Evolutionary conservation across 768 basidiomycete genomes (phyloP), one percentile per base, ranked within the genome.

Genomic region (Pleurotus platypus): DNA sequence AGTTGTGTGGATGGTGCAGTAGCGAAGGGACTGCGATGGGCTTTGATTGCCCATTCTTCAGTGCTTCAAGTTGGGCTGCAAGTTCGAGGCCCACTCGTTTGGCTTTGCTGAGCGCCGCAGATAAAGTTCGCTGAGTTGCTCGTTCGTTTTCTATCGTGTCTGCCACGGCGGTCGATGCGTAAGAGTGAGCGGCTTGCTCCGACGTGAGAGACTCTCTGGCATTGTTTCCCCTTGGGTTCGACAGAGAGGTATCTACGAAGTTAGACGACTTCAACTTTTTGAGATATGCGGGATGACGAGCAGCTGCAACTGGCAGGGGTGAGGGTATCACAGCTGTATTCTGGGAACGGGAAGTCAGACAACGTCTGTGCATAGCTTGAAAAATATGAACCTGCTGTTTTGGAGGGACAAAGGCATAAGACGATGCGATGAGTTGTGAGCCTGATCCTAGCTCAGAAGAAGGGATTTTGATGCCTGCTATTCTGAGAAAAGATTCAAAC

Each of bases 231-330:
- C 11, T 45, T 48, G 46, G 4, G 24, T 13, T 5, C 13, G 16
- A 15, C 8, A 7, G 2, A 24, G 22, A 18, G 13, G 7, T 8
- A 15, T 40, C 55, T 26, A 7, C 26, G 22, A 49, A 18, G 12
- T 15, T 11, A 2, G 40, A 58, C 6, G 60, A 55, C 2, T 69
- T 65, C 11, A 78, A 59, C 57, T 67, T 69, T 35, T 69, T 68
- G 11, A 79, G 54, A 43, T 71, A 60, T 1, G 65, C 56, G 0
- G 77, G 79, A 56, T 81, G 78, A 56, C 76, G 77, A 0, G 80
- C 79, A 12, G 79, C 80, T 24, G 78, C 76, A 22, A 78, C 66
- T 2, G 78, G 79, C 9, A 78, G 70, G 30, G 70, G 68, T 9
- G 60, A 61, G 2, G 61, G 57, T 5, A 55, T 22, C 2, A 37